A percentile compares a stretch with the other conserved stretches of the same genome.
Conservation (phyloP, 192 early-diverging fungal species). For the Diversispora epigaea region DNA sequence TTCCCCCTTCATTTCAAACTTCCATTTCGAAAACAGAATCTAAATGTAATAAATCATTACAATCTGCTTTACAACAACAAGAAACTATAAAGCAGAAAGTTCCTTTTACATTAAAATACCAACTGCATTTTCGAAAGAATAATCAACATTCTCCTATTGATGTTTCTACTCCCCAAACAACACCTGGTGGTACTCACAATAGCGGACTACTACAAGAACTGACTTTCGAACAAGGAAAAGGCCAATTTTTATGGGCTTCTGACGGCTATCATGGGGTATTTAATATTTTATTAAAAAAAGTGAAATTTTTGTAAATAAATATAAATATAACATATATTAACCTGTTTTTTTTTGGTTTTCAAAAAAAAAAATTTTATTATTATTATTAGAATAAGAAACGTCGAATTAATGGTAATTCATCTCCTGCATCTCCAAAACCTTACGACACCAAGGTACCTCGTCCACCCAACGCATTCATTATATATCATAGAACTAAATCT, state of each 20-base stretch:
- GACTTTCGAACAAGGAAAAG: constrained; percentile 12
- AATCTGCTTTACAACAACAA: neutral
- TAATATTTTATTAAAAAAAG: neutral
- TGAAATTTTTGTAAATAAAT: neutral
- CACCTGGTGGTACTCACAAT: neutral
- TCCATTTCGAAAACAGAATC: neutral
- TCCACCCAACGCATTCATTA: constrained; percentile 33
- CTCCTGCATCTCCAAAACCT: constrained; percentile 10
- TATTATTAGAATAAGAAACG: constrained; percentile 24
- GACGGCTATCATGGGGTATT: constrained; percentile 25
- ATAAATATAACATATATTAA: neutral
- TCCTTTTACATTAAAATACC: neutral
- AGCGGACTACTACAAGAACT: neutral
- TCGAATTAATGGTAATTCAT: neutral
- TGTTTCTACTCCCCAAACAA: neutral
- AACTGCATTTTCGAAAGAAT: neutral
- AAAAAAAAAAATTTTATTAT: neutral
- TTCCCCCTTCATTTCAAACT: neutral
- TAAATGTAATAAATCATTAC: neutral
- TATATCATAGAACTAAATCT: constrained; percentile 30
- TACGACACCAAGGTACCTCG: constrained; percentile 29
- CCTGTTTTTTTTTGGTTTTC: neutral
- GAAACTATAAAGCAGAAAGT: neutral
- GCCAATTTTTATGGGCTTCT: constrained; percentile 26
- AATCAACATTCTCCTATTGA: neutral